Percentiles rank a stretch among this genome's conserved stretches.
These are phyloP conservation scores for Akanthomyces muscarius DNA, from an alignment of 2,329 filamentous ascomycete species.

Conservation along the genomic window DNA sequence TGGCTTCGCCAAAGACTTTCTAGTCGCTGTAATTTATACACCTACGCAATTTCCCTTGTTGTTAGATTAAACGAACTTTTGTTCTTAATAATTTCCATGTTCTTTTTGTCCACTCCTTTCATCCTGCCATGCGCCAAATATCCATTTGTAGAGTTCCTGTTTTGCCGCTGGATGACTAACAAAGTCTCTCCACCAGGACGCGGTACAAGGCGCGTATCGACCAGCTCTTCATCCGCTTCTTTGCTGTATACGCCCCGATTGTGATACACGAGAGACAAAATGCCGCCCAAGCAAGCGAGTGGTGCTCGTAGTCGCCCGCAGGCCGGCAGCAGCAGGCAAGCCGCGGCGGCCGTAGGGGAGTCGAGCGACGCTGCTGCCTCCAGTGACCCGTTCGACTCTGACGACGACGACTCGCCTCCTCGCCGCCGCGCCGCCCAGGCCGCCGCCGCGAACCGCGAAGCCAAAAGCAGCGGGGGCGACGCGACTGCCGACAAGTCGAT, in stretches of 20 bases:
- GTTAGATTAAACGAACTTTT: conserved; percentile 22
- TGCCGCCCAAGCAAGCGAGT: conserved; percentile 42
- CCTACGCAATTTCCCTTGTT: conserved; percentile 52
- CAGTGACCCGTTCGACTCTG: conserved; percentile 34
- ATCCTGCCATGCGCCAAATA: not conserved
- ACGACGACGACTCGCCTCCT: conserved; percentile 25
- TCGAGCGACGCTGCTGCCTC: conserved; percentile 23
- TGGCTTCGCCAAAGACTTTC: conserved; percentile 43
- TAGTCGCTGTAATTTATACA: conserved; percentile 62
- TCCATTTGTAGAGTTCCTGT: not conserved
- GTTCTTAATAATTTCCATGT: conserved; percentile 32
- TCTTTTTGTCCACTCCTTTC: not conserved
- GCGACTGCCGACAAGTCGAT: conserved; percentile 48
- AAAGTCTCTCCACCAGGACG: conserved; percentile 4
- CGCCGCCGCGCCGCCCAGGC: conserved; percentile 16
- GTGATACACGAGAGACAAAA: conserved; percentile 21
- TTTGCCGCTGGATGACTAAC: conserved; percentile 8
- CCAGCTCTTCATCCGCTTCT: not conserved
- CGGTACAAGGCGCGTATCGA: not conserved
- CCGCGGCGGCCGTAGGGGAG: conserved; percentile 22
- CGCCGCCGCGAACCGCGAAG: not conserved
- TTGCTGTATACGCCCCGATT: not conserved
- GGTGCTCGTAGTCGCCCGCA: conserved; percentile 36
- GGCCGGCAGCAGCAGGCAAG: conserved; percentile 25
- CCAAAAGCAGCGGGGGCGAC: conserved; percentile 27